Evolutionary conservation across 108 stramenopile species (phyloP).

Genomic region (Nitzschia palea): DNA sequence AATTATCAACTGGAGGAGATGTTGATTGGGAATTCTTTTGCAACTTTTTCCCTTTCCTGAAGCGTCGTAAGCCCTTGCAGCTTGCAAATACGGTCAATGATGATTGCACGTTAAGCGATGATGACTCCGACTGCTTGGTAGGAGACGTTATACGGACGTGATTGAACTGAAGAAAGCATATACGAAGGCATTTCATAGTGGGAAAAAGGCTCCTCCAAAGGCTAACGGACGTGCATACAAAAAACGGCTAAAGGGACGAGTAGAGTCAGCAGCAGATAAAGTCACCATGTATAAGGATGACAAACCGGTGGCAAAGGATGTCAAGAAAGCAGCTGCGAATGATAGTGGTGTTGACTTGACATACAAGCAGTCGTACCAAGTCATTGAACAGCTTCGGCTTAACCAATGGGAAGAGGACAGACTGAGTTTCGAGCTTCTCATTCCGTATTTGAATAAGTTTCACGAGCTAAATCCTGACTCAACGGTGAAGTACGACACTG

Average conservation of each 20-base stretch:
- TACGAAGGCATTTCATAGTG: neutral
- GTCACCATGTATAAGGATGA: neutral
- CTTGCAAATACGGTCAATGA: too few species aligned
- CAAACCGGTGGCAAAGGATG: neutral
- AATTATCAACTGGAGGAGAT: too few species aligned
- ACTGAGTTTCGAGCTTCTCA: neutral
- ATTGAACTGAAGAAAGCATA: too few species aligned
- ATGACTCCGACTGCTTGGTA: too few species aligned
- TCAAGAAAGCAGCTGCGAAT: neutral
- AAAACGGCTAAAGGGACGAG: neutral
- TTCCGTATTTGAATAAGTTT: neutral
- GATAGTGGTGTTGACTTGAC: neutral
- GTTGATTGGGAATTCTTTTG: too few species aligned
- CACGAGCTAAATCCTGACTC: neutral
- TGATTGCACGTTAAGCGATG: too few species aligned
- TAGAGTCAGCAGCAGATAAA: neutral
- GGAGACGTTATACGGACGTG: too few species aligned
- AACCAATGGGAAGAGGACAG: neutral
- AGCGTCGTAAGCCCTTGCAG: too few species aligned
- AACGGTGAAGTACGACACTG: neutral
- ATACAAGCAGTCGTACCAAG: neutral
- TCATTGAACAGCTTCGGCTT: neutral
- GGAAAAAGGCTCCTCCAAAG: neutral
- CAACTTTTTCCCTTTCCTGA: too few species aligned
- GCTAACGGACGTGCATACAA: neutral